These are phyloP conservation scores for Bipolaris gigantea DNA, from an alignment of 2,329 filamentous ascomycete species.

Conservation along the genomic window DNA sequence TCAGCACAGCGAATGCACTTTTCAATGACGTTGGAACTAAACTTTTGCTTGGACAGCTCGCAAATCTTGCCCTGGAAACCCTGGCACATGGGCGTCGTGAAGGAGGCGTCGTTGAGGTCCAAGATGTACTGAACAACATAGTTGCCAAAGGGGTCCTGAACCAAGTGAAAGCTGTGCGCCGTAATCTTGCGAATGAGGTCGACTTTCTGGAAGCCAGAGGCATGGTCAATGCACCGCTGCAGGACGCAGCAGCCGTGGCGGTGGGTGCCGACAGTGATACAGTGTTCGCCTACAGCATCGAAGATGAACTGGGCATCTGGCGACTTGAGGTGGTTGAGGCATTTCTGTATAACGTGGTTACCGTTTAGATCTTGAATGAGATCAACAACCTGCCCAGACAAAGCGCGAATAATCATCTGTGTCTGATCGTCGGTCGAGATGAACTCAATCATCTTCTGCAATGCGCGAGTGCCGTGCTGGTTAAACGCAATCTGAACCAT, in stretches of 20 bases:
- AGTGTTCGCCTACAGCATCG: conserved; percentile 83
- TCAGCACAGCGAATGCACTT: conserved; percentile 84
- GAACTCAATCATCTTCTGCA: conserved; percentile 99
- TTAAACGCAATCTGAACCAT: conserved; percentile 95
- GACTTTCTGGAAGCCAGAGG: conserved; percentile 83
- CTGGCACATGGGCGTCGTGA: conserved; percentile 84
- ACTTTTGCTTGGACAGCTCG: conserved; percentile 89
- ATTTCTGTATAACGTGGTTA: conserved; percentile 99
- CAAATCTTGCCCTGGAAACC: conserved; percentile 75
- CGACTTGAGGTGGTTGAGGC: conserved; percentile 87
- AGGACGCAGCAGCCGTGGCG: conserved; percentile 97
- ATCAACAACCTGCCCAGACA: conserved; percentile 83
- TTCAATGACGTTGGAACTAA: conserved; percentile 98
- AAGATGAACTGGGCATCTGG: conserved; percentile 95
- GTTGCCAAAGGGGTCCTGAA: conserved; percentile 97
- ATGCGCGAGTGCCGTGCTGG: conserved; percentile 91
- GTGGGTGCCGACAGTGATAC: conserved; percentile 90
- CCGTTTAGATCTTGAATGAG: conserved; percentile 97
- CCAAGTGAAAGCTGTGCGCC: conserved; percentile 79
- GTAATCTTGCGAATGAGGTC: conserved; percentile 88
- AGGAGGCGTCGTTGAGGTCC: conserved; percentile 82
- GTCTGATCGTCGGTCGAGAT: conserved; percentile 81
- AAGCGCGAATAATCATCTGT: conserved; percentile 80
- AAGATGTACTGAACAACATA: conserved; percentile 99
- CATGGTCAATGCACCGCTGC: conserved; percentile 97